A percentile compares a stretch with the other conserved stretches of the same genome.
phyloP scores from a whole-genome alignment of 1,284 basidiomycete species.

The Heliocybe sulcata region DNA sequence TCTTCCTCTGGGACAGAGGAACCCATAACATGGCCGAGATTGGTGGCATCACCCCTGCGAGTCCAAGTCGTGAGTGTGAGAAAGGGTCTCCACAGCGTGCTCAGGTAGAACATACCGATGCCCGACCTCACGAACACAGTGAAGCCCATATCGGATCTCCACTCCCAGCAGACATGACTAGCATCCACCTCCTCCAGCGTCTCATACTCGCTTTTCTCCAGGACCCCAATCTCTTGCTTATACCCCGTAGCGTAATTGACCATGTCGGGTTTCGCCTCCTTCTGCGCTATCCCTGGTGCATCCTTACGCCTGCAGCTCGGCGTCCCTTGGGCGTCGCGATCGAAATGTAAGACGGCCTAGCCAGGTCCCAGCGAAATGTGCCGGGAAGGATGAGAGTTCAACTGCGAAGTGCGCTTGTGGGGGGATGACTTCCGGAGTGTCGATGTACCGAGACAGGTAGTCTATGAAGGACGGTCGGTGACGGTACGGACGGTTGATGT shows the following conservation, averaged over 20 bases:
- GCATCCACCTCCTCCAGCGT: slow-evolving; percentile 44
- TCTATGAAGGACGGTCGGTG: slow-evolving; percentile 36
- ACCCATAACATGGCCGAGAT: slow-evolving; percentile 59
- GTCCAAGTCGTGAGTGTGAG: no score
- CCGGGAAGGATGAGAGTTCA: no score
- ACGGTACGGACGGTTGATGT: slow-evolving; percentile 52
- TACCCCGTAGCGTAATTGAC: slow-evolving; percentile 51
- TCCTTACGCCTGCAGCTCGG: no score
- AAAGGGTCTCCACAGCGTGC: no score
- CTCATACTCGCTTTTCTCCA: slow-evolving; percentile 43
- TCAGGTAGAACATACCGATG: slow-evolving; percentile 32
- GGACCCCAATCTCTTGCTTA: slow-evolving; percentile 43
- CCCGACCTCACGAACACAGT: slow-evolving; percentile 62
- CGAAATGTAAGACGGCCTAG: no score
- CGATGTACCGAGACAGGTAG: slow-evolving; percentile 45
- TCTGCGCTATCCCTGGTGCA: no score
- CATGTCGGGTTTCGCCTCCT: slow-evolving; percentile 40
- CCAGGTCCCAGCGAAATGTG: no score
- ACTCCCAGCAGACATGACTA: slow-evolving; percentile 40
- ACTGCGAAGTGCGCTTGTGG: slow-evolving; percentile 35
- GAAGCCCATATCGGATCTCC: slow-evolving; percentile 46
- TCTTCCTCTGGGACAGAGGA: slow-evolving; percentile 40
- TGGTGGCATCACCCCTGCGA: slow-evolving; percentile 60
- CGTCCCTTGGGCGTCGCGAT: no score
- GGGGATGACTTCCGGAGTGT: slow-evolving; percentile 42